These are phyloP conservation scores for Helichrysum umbraculigerum DNA, from an alignment of 129 eudicot genomes.

Conservation along the genomic window DNA sequence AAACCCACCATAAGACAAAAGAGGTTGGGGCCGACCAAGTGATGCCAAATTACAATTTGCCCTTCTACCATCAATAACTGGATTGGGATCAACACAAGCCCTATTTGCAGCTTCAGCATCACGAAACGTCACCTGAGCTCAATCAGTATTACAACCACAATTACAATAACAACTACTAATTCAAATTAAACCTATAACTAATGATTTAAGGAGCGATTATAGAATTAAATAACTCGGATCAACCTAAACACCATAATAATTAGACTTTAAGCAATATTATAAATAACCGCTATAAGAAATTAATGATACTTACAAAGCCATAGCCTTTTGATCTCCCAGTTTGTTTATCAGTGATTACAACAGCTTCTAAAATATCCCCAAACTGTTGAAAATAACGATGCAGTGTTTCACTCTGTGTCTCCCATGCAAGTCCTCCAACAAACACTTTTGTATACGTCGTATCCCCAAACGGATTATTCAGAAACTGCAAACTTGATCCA, in stretches of 20 bases:
- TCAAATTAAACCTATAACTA: slow-evolving; percentile 1
- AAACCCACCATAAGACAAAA: slow-evolving; percentile 46
- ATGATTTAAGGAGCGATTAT: neutral
- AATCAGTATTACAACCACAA: slow-evolving; percentile 18
- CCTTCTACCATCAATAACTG: slow-evolving; percentile 62
- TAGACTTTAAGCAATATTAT: neutral
- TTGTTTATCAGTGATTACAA: slow-evolving; percentile 57
- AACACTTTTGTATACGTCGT: slow-evolving; percentile 55
- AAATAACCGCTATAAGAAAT: neutral
- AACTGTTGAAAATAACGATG: slow-evolving; percentile 50
- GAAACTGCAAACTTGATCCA: slow-evolving; percentile 49
- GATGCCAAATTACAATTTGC: slow-evolving; percentile 69
- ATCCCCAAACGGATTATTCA: slow-evolving; percentile 45
- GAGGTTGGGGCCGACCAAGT: slow-evolving; percentile 57
- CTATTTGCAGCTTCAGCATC: slow-evolving; percentile 62
- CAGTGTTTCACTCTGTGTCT: slow-evolving; percentile 55
- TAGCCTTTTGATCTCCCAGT: slow-evolving; percentile 68
- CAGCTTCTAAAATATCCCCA: slow-evolving; percentile 64
- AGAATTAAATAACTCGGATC: neutral
- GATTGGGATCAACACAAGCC: slow-evolving; percentile 58
- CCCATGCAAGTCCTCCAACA: slow-evolving; percentile 69
- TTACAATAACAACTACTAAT: slow-evolving; percentile 1
- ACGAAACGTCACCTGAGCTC: slow-evolving; percentile 55
- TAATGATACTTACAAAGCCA: slow-evolving; percentile 50
- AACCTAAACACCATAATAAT: neutral